phyloP scores from a whole-genome alignment of 1,284 basidiomycete species.

The Ganoderma sp. region DNA sequence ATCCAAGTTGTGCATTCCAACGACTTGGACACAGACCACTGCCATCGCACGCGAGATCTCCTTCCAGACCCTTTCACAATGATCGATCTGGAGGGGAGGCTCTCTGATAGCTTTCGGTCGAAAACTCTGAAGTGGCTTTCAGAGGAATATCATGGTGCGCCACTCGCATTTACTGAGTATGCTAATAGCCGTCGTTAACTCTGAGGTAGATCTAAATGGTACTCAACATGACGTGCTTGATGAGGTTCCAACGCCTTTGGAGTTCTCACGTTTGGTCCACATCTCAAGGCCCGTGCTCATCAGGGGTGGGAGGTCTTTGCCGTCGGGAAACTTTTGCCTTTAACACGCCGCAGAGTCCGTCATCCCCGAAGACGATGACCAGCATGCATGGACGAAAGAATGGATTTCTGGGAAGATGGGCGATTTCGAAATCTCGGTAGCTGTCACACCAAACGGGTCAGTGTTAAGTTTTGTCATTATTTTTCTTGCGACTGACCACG shows the following conservation, averaged over 20 bases:
- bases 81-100: constrained; percentile 12
- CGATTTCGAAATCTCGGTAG: constrained; percentile 66
- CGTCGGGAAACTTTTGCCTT: not conserved
- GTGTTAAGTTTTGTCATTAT: constrained; percentile 24
- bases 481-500: not conserved
- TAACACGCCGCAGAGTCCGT: constrained; percentile 37
- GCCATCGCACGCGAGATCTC: constrained; percentile 5
- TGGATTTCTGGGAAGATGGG: constrained; percentile 66
- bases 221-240: constrained; percentile 58
- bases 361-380: constrained; percentile 49
- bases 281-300: constrained; percentile 83
- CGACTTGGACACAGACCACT: constrained; percentile 19
- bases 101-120: constrained; percentile 6
- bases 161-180: not conserved
- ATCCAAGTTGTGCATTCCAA: not conserved
- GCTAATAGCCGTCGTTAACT: not conserved
- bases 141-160: constrained; percentile 58
- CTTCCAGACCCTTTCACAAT: not conserved
- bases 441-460: constrained; percentile 86
- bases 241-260: constrained; percentile 66
- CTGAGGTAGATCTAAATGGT: constrained; percentile 67
- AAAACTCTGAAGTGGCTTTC: constrained; percentile 52
- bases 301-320: constrained; percentile 53
- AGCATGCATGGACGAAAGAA: constrained; percentile 63
- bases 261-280: constrained; percentile 76